Base-by-base conservation (phyloP, 805 yeast species). In the Scheffersomyces amazonensis region DNA sequence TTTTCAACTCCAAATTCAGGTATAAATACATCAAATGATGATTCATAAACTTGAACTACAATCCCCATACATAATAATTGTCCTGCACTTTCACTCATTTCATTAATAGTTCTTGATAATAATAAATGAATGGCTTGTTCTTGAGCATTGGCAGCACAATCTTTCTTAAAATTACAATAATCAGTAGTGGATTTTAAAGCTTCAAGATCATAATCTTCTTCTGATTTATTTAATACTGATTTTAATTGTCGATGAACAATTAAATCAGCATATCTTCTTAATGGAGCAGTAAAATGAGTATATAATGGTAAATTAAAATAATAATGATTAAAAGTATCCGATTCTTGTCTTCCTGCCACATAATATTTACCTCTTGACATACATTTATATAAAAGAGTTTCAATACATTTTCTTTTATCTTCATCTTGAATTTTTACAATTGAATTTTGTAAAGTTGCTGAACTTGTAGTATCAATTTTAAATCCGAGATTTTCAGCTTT, bases 1-100 rank as follows among this genome's bases (percentile, higher is more conserved):
- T 90, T 90, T 58, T 90, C 97, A 50, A 90, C 85, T 31, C 97
- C 97, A 65, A 89, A 84, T 48, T 88, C 96, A 2, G 96, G 96
- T 44, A 90, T 71, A 48, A 85, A 78, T 3, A 90, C 91, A 60
- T 93, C 99, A 65, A 93, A 93, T 2, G 98, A 87, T 1, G 96
- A 87, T 62, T 93, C 98, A 59, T 91, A 90, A 8, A 91, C 97
- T 60, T 89, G 96, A 18, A 88, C 64, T 13, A 91, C 93, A 12
- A 88, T 79, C 12, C 95, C 97, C 77, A 82, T 80, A 28, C 89
- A 80, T 46, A 91, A 71, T 35, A 88, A 58, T 58, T 88, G 96
- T 2, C 96, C 96, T 12, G 91, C 81, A 12, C 74, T 64, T 37
- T 74, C 78, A 46, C 78, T 69, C 76, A 87, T 77, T 30, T 80